Evolutionary conservation across 148 eudicot species (phyloP), one percentile per base, ranked within the genome.

Genomic region (Chenopodium suecicum): DNA sequence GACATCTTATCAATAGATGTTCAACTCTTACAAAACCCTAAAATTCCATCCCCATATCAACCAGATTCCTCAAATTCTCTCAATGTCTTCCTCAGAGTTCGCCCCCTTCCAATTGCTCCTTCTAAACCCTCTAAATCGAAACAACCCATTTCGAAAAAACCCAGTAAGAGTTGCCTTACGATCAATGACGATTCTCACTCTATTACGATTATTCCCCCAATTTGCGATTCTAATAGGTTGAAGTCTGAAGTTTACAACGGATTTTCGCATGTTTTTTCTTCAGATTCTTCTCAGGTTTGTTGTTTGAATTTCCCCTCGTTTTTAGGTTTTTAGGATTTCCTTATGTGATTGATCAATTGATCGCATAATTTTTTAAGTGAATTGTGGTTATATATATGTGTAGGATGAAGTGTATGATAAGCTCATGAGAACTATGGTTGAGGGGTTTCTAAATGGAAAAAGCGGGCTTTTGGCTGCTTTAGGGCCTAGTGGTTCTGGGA

Each of bases 401-500:
- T 76, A 95, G 99, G 90, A 76, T 73, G 98, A 91, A 64, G 94
- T 93, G 52, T 95, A 88, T 83, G 90, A 88, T 9, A 87, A 84
- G 75, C 85, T 94, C 88, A 86, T 95, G 88, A 85, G 82, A 29
- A 98, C 94, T 0, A 44, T 92, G 56, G 97, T 95, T 7, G 92
- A 92, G 12, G 97, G 94, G 44, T 93, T 95, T 76, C 75, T 93
- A 0, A 82, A 74, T 34, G 98, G 98, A 14, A 93, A 78, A 81
- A 91, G 94, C 48, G 92, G 94, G n/a, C 87, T 93, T 84, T 81
- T 95, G 84, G 97, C 94, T 50, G 97, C 99, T 16, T 65, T 94
- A 73, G 99, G 99, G 32, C 98, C 99, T 2, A 95, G 92, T 89
- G 99, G 99, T 34, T 95, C 99, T 2, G 99, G 99, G 2, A 95